Evolutionary conservation across 78 protist species (phyloP), one percentile per base, ranked within the genome.

Genomic region (Cavenderia fasciculata): DNA sequence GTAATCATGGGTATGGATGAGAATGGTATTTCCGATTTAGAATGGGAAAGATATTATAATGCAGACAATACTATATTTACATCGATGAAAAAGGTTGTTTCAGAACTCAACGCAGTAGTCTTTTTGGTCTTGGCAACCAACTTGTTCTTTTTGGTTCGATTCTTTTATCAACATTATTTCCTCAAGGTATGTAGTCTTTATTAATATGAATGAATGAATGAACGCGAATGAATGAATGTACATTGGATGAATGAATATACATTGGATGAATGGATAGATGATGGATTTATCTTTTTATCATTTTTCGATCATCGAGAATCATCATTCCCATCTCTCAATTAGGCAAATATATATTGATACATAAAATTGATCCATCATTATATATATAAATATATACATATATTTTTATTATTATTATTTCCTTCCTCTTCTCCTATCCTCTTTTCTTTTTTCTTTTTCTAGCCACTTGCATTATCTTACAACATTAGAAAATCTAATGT

Each of bases 131-230:
- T 65, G 12, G 65, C 76, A 33, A 79, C 89, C 59, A 68, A 68
- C 44, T 25, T 79, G 40, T 79, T 79, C 74, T 79, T 79, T 56
- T 59, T 79, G 21, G n/a, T 79, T 68, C 65, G 89, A 79, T 79
- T 56, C 70, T 68, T 79, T 31, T 79, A 21, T 27, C 89, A 79
- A 68, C 61, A 79, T 57, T 68, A 68, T 68, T 44, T 79, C 29
- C 46, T 79, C 36, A 79, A 79, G 59, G 89, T 79, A 79, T 29
- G 54, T 49, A 14, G 14, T 14, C 54, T 18, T 14, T 18, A 49
- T 12, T 18, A 12, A 49, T 18, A 49, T 18, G 54, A 49, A 49
- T 49, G 54, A 49, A 49, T 49, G 54, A 49, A 49, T 49, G 54
- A 49, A 49, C 14, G n/a, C n/a, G 54, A 49, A 49, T 49, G 54